Conservation (phyloP, 805 yeast species). For the Yarrowia sp. region DNA sequence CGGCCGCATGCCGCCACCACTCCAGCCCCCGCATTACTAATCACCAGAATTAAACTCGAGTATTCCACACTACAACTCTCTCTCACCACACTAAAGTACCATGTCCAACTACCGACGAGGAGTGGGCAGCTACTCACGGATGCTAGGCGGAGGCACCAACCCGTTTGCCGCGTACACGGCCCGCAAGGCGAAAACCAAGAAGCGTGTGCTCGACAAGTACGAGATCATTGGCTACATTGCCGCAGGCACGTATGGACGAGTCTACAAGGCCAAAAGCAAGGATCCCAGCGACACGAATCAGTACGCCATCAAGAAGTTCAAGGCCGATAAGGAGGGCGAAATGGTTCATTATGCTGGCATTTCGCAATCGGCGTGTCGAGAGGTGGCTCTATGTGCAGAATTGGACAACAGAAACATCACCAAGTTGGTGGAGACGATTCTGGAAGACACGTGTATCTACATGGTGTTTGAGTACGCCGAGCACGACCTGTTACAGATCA, state of each 20-base stretch:
- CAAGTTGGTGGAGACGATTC: constrained; percentile 70
- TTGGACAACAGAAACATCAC: constrained; percentile 76
- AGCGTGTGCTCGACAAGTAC: constrained; percentile 75
- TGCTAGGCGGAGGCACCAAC: constrained; percentile 7
- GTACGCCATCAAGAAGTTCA: constrained; percentile 92
- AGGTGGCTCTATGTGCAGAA: constrained; percentile 92
- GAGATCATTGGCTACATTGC: constrained; percentile 93
- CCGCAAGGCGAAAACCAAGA: constrained; percentile 13
- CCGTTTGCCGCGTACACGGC: constrained; percentile 20
- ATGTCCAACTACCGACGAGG: constrained; percentile 24
- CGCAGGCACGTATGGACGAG: constrained; percentile 96
- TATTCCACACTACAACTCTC: neutral
- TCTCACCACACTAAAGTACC: constrained; percentile 4
- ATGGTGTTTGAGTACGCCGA: constrained; percentile 97
- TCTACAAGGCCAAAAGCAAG: constrained; percentile 69
- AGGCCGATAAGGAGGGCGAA: constrained; percentile 89
- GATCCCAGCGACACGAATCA: constrained; percentile 34
- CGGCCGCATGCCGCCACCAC: too few relatives aligned
- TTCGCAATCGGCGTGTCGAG: constrained; percentile 93
- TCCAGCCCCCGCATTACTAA: neutral
- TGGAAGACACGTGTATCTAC: constrained; percentile 85
- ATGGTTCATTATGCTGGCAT: constrained; percentile 88
- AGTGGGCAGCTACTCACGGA: constrained; percentile 18
- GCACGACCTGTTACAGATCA: constrained; percentile 89
- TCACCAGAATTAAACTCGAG: neutral